Evolutionary conservation across 2,329 filamentous ascomycete species (phyloP).

Genomic region (Aspergillus piperis): DNA sequence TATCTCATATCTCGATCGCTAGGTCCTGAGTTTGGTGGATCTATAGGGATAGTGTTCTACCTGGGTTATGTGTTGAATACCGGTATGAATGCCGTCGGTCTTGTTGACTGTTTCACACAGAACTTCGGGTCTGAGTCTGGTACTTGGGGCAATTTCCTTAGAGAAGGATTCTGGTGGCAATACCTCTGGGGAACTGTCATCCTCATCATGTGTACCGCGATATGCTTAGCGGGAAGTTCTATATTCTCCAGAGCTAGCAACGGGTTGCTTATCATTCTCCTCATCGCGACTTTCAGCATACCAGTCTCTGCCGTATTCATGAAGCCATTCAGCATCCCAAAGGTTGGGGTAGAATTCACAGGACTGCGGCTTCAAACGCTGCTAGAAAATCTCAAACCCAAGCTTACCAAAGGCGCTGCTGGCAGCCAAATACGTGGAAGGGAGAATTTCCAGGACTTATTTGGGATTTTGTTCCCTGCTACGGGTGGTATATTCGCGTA

Average conservation of each 20-base stretch:
- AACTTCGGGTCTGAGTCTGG: slow-evolving; percentile 66
- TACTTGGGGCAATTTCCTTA: slow-evolving; percentile 61
- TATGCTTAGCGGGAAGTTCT: slow-evolving; percentile 77
- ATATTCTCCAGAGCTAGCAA: slow-evolving; percentile 82
- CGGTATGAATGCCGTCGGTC: slow-evolving; percentile 81
- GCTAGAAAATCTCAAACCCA: slow-evolving; percentile 70
- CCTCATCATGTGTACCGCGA: slow-evolving; percentile 68
- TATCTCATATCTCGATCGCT: slow-evolving; percentile 84
- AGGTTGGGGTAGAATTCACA: slow-evolving; percentile 71
- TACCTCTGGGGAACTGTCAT: slow-evolving; percentile 75
- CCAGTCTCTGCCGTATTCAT: slow-evolving; percentile 73
- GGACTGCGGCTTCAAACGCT: slow-evolving; percentile 72
- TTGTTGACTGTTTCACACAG: slow-evolving; percentile 78
- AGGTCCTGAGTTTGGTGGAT: slow-evolving; percentile 85
- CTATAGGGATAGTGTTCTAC: slow-evolving; percentile 85
- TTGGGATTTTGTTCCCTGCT: slow-evolving; percentile 81
- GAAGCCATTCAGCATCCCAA: slow-evolving; percentile 65
- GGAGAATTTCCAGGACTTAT: slow-evolving; percentile 76
- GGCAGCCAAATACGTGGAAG: slow-evolving; percentile 63
- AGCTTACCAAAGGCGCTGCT: slow-evolving; percentile 62
- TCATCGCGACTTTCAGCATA: slow-evolving; percentile 76
- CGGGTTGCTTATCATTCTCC: slow-evolving; percentile 68
- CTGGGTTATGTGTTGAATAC: slow-evolving; percentile 88
- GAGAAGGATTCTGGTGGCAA: slow-evolving; percentile 72
- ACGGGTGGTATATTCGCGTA: slow-evolving; percentile 62